Evolutionary conservation across 257 asterid genomes (phyloP), one percentile per base, ranked within the genome.

Genomic region (Forsythia viridissima): DNA sequence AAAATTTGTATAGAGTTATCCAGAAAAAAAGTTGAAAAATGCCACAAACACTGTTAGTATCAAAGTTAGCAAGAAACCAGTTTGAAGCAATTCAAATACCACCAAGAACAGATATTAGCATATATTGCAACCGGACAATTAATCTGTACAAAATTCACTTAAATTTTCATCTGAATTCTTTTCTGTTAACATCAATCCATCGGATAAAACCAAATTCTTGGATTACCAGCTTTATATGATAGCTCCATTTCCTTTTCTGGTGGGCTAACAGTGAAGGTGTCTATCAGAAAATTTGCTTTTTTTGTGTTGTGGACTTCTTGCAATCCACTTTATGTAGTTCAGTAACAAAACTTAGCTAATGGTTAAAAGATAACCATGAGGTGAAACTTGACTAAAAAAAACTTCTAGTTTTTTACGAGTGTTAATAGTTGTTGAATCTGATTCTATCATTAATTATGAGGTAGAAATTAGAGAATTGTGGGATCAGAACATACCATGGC

Each of bases 401-500:
- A 3, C 52, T 46, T 46, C 52, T 12, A 11, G 18, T 11, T 46
- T 46, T 46, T n/a, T n/a, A 39, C 5, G 41, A 46, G 18, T 3
- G 52, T 11, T 11, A 55, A 10, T 55, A 55, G 20, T 48, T 48
- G 59, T 48, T n/a, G 24, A 55, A 4, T 55, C 30, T 55, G 9
- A 16, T 11, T 21, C 0, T 4, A 38, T 11, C 10, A 44, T 16
- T 4, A 11, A 0, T 18, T 15, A 9, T 43, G 20, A 61, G 24
- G 38, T 6, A 7, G n/a, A 8, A 16, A 34, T 70, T 36, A 8
- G 37, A 36, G 57, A 16, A 52, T 72, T 21, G 37, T n/a, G n/a
- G 43, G 69, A 39, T 38, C 11, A 16, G 59, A 65, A 76, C 80
- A 3, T 87, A 94, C 98, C 99, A 94, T 91, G n/a, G 99, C 97